Conservation (phyloP, 257 asterid species). For the Hygrophila difformis region DNA sequence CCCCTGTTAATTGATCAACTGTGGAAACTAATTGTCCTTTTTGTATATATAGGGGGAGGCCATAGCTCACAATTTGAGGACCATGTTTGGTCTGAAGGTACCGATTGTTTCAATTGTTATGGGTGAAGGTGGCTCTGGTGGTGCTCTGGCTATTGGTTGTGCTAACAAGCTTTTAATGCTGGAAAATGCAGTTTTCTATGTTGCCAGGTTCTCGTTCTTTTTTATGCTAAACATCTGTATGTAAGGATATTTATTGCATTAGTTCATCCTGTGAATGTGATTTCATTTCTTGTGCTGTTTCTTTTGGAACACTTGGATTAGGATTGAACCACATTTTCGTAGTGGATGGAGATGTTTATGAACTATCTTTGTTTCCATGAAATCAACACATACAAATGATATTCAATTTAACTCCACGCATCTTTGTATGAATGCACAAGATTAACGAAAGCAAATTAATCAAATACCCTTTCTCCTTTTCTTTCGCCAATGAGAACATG, state of each 20-base stretch:
- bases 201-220: slow-evolving; percentile 62
- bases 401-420: neutral
- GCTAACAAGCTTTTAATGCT: slow-evolving; percentile 92
- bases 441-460: neutral
- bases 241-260: slow-evolving; percentile 5
- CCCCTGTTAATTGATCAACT: slow-evolving; percentile 9
- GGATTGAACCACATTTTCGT: neutral
- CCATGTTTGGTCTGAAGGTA: slow-evolving; percentile 97
- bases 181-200: slow-evolving; percentile 95
- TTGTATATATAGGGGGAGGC: slow-evolving; percentile 78
- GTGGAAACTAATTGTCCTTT: slow-evolving; percentile 10
- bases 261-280: slow-evolving; percentile 1
- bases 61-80: slow-evolving; percentile 85
- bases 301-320: no score
- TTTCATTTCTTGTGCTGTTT: no score
- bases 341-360: neutral
- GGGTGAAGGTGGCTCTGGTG: slow-evolving; percentile 99
- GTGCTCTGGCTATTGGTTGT: slow-evolving; percentile 98
- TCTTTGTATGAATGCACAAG: neutral
- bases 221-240: neutral
- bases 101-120: slow-evolving; percentile 83
- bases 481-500: neutral
- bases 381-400: neutral
- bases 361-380: neutral
- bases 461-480: neutral